Evolutionary conservation across 2,329 filamentous ascomycete species (phyloP).

Genomic region (Epichloe sibirici): DNA sequence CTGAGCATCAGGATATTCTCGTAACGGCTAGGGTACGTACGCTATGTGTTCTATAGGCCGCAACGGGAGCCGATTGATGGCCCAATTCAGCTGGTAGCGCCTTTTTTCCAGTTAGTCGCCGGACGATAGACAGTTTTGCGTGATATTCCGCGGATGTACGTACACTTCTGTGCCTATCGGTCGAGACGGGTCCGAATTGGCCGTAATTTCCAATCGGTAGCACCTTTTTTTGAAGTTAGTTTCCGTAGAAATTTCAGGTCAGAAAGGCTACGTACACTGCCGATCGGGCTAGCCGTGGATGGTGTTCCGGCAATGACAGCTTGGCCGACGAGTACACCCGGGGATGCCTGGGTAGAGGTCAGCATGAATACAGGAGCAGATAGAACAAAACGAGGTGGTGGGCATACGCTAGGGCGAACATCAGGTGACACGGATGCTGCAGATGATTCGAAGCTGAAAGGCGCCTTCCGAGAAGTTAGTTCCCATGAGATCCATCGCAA

Average conservation of each 20-base stretch:
- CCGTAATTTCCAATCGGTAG: not conserved
- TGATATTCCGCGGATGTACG: not conserved
- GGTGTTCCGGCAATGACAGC: not conserved
- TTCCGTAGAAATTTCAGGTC: not conserved
- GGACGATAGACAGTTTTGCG: not conserved
- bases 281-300: not conserved
- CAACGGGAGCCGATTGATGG: not conserved
- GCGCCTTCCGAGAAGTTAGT: conserved; percentile 13
- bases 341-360: not conserved
- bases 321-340: not conserved
- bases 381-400: not conserved
- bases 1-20: not conserved
- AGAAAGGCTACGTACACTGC: conserved; percentile 8
- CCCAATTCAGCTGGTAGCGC: conserved; percentile 4
- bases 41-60: not conserved
- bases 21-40: not conserved
- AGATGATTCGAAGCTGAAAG: conserved; percentile 6
- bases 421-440: conserved; percentile 6
- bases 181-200: not conserved
- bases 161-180: not conserved
- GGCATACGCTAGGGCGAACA: conserved; percentile 10
- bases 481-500: not conserved
- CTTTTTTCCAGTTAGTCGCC: conserved; percentile 8
- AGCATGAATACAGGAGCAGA: not conserved
- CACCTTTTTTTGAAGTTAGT: conserved; percentile 13